Evolutionary conservation across 305 asterid species (phyloP), one percentile per base, ranked within the genome.

Genomic region (Fraxinus angustifolia): DNA sequence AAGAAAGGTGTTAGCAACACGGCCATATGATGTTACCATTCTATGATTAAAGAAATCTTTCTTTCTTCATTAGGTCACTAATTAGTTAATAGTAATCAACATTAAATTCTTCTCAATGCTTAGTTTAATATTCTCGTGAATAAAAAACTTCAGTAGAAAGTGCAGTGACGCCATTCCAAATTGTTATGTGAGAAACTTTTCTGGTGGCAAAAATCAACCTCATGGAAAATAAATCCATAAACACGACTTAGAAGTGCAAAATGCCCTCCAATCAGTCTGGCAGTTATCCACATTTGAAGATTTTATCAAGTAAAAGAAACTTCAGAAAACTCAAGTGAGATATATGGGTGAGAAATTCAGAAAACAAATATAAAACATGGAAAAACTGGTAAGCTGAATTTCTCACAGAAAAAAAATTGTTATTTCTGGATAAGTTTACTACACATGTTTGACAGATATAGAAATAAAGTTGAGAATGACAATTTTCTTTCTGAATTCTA

Each of bases 391-490:
- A 30, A 75, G 26, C 26, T 53, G 6, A 21, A n/a, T 21, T 58
- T 79, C 53, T n/a, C 62, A 11, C 4, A 0, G 73, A 14, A 31
- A 75, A 42, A 17, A 75, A 42, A 12, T 70, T 26, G 81, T 42
- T 53, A 48, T 17, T 70, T 10, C 42, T 33, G 77, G 82, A 73
- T 21, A 35, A 73, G 42, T 79, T 28, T 45, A 50, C 58, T 14
- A 0, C 34, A 19, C 35, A 16, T 30, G 38, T 38, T 42, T 53
- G 62, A 35, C 12, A 48, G 73, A 33, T 38, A 70, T 34, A 36
- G 36, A 62, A 48, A 45, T 2, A 26, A 45, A 83, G 82, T 81
- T 75, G 67, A 26, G 65, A 77, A 76, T 36, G 26, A n/a, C 17
- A 23, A n/a, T 53, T 53, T 53, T 53, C 65, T 53, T 5, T 7